Conservation (phyloP, 495 filamentous ascomycete genomes). For the Tetracladium marchalianum region DNA sequence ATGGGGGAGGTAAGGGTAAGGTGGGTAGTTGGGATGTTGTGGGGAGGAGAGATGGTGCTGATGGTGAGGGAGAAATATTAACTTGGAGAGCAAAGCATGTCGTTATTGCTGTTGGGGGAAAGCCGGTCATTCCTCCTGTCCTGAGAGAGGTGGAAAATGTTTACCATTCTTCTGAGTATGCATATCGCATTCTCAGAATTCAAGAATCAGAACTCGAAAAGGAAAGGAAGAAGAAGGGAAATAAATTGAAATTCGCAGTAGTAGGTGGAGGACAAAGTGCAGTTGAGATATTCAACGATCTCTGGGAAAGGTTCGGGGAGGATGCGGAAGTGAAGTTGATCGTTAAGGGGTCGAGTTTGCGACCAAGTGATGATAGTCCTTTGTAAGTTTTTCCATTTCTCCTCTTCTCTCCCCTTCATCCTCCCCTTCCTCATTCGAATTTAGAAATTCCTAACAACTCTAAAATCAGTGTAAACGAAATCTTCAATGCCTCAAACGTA, state of each 20-base stretch:
- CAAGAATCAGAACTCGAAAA: conserved; percentile 23
- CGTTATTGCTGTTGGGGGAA: conserved; percentile 76
- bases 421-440: background rate
- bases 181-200: conserved; percentile 47
- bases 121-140: conserved; percentile 55
- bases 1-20: conserved; percentile 31
- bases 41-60: conserved; percentile 15
- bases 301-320: conserved; percentile 64
- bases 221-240: background rate
- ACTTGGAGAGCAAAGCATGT: conserved; percentile 60
- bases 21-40: conserved; percentile 40
- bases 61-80: conserved; percentile 24
- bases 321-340: conserved; percentile 67
- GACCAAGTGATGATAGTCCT: conserved; percentile 88
- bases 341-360: conserved; percentile 69
- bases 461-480: conserved; percentile 71
- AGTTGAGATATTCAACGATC: conserved; percentile 88
- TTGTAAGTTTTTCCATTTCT: conserved; percentile 48
- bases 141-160: conserved; percentile 35
- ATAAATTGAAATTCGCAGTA: conserved; percentile 49
- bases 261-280: conserved; percentile 86
- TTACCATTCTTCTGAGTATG: conserved; percentile 86
- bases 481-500: conserved; percentile 82
- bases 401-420: conserved; percentile 23
- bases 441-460: conserved; percentile 5